These are phyloP conservation scores for Nitzschia inconspicua DNA, from an alignment of 108 stramenopile genomes.

Conservation along the genomic window DNA sequence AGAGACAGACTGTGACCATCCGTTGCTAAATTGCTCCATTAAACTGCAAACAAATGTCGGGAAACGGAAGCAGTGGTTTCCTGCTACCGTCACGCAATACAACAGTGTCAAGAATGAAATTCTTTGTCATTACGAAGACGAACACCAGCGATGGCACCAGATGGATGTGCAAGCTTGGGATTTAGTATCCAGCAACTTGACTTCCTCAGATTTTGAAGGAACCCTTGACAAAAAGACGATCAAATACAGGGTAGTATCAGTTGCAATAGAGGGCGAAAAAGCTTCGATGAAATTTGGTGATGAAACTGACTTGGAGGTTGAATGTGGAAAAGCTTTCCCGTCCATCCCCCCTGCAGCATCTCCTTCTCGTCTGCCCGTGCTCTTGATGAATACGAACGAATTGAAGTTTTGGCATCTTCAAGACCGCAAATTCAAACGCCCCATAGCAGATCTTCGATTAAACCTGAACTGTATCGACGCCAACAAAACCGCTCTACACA, in stretches of 20 bases:
- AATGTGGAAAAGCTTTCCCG: constrained; percentile 51
- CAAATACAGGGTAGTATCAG: constrained; percentile 65
- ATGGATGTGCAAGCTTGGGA: constrained; percentile 39
- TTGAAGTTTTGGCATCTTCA: constrained; percentile 81
- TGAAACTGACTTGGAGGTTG: constrained; percentile 71
- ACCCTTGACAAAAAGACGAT: constrained; percentile 63
- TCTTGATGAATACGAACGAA: constrained; percentile 55
- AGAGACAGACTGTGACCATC: constrained; percentile 65
- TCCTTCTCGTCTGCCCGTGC: constrained; percentile 52
- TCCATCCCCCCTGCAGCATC: constrained; percentile 66
- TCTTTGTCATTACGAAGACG: constrained; percentile 70
- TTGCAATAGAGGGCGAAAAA: constrained; percentile 60
- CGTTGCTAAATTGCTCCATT: constrained; percentile 69
- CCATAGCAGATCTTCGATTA: constrained; percentile 75
- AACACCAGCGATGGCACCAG: constrained; percentile 65
- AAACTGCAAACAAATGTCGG: constrained; percentile 70
- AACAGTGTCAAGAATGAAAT: constrained; percentile 50
- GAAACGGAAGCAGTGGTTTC: constrained; percentile 74
- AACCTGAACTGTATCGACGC: constrained; percentile 54
- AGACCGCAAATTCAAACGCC: constrained; percentile 77
- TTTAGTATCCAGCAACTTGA: constrained; percentile 16
- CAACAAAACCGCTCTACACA: constrained; percentile 62
- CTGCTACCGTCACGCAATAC: constrained; percentile 65
- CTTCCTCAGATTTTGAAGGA: constrained; percentile 56
- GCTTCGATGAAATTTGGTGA: constrained; percentile 65